Percentiles rank a stretch among this genome's conserved stretches.
Conservation (phyloP, 108 stramenopile species). For the Skeletonema potamos region DNA sequence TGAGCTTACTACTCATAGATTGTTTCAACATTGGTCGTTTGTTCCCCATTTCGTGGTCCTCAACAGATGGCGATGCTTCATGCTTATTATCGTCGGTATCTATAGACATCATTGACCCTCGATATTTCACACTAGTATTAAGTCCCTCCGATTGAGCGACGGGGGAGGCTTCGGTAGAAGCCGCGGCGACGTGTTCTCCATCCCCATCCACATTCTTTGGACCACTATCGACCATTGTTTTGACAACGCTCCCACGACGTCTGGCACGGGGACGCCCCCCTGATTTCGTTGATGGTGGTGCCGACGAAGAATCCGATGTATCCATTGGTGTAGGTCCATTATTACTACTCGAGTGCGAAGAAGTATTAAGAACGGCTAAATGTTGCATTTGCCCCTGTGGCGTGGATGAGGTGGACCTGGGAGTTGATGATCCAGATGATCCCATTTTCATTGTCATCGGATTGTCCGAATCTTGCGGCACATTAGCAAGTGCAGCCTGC, state of each 20-base stretch:
- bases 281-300: neutral
- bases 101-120: neutral
- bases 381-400: no score
- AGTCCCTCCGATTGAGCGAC: neutral
- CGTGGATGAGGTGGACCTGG: no score
- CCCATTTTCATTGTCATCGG: no score
- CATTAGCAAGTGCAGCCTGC: neutral
- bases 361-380: no score
- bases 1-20: no score
- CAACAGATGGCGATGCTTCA: neutral
- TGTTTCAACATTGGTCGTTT: neutral
- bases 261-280: conserved; percentile 11
- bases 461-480: neutral
- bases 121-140: neutral
- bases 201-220: conserved; percentile 28
- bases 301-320: neutral
- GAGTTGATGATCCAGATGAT: no score
- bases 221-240: conserved; percentile 14
- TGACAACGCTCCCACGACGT: conserved; percentile 27
- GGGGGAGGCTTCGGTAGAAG: neutral
- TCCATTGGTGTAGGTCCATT: neutral
- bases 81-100: neutral
- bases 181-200: conserved; percentile 1
- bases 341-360: neutral
- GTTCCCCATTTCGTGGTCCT: neutral